Base-by-base conservation (phyloP, 257 asterid species). In the Echium plantagineum region DNA sequence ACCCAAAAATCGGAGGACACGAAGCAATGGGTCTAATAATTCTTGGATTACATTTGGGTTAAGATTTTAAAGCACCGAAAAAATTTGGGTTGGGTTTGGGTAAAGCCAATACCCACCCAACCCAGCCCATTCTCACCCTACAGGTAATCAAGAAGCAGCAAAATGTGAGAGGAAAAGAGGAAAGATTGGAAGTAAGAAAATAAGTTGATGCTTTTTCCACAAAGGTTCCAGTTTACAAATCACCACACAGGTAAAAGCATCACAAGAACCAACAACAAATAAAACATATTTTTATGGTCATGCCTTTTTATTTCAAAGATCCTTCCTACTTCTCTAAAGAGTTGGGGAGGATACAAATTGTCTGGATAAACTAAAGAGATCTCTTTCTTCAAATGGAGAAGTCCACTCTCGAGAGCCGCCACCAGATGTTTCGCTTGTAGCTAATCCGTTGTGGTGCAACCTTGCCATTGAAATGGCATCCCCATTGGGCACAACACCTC, bases 291-390 rank as follows among this genome's bases (percentile, higher is more conserved):
- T 24, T 66, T 72, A 65, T 66, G 17, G 81, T 80, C 81, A 66
- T 65, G 55, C 67, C 59, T 60, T 70, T 66, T 79, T 80, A 74
- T 67, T 58, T 60, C 71, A 22, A 53, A 58, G 32, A 30, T 69
- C 66, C 60, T 66, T 47, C 77, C 76, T 52, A 67, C 52, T 78
- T 51, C 73, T 69, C 80, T 72, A 93, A 70, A 77, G 86, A 57
- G 94, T 54, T 60, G 97, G 96, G 61, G 94, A 80, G 68, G 93
- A 83, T 84, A 93, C 97, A 75, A 89, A 84, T 88, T 86, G 97
- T 66, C 96, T 81, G 71, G 89, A 81, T 58, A 90, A 73, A 81
- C 95, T 79, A 75, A 90, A 90, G 67, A 87, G 75, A 32, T 90
- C 98, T 58, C 61, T 90, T 77, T 90, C 98, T 64, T 90, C 98